phyloP scores from a whole-genome alignment of 176 grass and related monocot genomes.

The Secale cereale region DNA sequence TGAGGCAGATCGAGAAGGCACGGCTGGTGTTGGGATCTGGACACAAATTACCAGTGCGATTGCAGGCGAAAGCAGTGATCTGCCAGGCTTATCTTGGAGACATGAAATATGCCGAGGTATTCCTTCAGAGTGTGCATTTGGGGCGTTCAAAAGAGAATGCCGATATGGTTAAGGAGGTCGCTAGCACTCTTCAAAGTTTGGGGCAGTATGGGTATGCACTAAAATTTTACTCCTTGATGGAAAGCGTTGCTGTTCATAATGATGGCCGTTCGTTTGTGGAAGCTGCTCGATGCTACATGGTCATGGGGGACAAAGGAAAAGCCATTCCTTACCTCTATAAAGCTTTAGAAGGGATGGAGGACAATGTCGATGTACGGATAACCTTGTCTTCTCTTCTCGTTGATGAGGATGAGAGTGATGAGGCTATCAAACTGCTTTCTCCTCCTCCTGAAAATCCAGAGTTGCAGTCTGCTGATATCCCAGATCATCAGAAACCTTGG shows the following conservation, averaged over 20 bases:
- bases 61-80: constrained; percentile 67
- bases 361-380: constrained; percentile 59
- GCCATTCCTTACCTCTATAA: constrained; percentile 77
- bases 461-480: constrained; percentile 25
- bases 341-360: constrained; percentile 70
- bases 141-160: constrained; percentile 50
- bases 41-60: constrained; percentile 47
- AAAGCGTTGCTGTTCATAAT: constrained; percentile 40
- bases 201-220: constrained; percentile 66
- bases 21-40: constrained; percentile 20
- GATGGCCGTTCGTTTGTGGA: constrained; percentile 57
- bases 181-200: constrained; percentile 54
- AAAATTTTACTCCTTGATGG: constrained; percentile 69
- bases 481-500: constrained; percentile 55
- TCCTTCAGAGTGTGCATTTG: constrained; percentile 53
- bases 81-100: constrained; percentile 75
- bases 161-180: constrained; percentile 57
- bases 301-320: constrained; percentile 53
- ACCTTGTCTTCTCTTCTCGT: constrained; percentile 67
- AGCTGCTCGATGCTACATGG: constrained; percentile 78
- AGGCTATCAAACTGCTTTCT: constrained; percentile 75
- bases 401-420: constrained; percentile 58
- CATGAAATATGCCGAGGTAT: constrained; percentile 72
- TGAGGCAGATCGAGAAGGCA: constrained; percentile 56
- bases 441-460: constrained; percentile 54